Conservation (phyloP, 371 early-diverging fungal genomes). For the Entomophthora muscae region DNA sequence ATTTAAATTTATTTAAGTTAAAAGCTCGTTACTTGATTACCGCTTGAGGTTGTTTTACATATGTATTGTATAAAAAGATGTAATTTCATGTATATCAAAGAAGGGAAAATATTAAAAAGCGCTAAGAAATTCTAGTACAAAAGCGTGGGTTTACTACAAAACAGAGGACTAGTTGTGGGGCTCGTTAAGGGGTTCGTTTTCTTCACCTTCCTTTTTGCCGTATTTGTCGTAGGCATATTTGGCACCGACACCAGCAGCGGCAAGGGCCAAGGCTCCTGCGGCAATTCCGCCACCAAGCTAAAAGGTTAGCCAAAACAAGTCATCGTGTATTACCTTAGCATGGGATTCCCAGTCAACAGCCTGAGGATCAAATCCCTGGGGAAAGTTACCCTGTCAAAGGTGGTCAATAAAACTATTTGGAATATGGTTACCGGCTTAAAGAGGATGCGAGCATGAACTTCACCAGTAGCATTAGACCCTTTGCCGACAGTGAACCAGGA, state of each 20-base stretch:
- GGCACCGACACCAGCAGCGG: constrained; percentile 4
- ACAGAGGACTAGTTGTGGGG: background rate
- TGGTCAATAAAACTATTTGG: background rate
- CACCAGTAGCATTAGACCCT: constrained; percentile 2
- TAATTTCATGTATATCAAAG: too few species aligned
- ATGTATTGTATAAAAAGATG: too few species aligned
- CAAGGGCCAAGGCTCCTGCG: constrained; percentile 3
- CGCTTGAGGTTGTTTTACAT: too few species aligned
- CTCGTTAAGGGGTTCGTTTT: background rate
- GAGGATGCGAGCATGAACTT: constrained; percentile 1
- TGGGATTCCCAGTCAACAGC: background rate
- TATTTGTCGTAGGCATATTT: constrained; percentile 5
- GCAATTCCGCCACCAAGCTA: constrained; percentile 4
- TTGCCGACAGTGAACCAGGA: constrained; percentile 5
- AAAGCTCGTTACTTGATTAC: too few species aligned
- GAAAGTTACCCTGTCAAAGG: background rate
- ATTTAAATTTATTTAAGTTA: too few species aligned
- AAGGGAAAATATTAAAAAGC: too few species aligned
- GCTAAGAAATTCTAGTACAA: too few species aligned
- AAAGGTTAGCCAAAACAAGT: background rate
- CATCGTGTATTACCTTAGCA: background rate
- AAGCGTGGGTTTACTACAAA: too few species aligned
- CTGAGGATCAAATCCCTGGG: constrained; percentile 9
- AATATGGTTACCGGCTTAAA: constrained; percentile 3
- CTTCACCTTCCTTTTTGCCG: background rate